These are phyloP conservation scores for Hibiscus tridactylites DNA, from an alignment of 345 rosid genomes.

Conservation along the genomic window DNA sequence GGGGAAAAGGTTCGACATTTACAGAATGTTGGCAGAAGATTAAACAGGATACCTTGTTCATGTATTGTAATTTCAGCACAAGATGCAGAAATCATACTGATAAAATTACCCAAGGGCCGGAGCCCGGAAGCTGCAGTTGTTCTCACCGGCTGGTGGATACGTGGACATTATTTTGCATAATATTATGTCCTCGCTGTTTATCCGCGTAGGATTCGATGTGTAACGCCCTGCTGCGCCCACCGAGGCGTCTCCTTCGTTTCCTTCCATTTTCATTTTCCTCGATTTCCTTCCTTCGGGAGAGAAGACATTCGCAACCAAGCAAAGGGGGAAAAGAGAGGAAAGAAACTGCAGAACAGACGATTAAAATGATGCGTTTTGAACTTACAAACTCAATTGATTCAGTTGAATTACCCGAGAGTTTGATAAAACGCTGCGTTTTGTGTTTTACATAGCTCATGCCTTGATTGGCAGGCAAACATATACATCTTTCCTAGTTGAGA, in stretches of 20 bases:
- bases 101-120: neutral
- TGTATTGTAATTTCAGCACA: neutral
- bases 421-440: too few species aligned
- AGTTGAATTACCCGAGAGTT: too few species aligned
- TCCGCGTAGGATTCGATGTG: constrained; percentile 42
- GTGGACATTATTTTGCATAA: constrained; percentile 50
- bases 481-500: too few species aligned
- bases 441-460: too few species aligned
- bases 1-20: neutral
- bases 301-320: neutral
- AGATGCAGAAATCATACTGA: neutral
- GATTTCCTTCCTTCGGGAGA: constrained; percentile 1
- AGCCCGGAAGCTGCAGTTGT: constrained; percentile 1
- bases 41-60: neutral
- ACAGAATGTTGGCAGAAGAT: neutral
- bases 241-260: constrained; percentile 24
- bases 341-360: neutral
- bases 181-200: constrained; percentile 65
- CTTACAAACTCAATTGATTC: too few species aligned
- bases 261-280: constrained; percentile 30
- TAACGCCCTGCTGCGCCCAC: constrained; percentile 28
- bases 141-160: constrained; percentile 44
- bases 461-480: too few species aligned
- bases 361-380: neutral
- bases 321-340: neutral